These are phyloP conservation scores for Simplicillium sp. DNA, from an alignment of 2,329 filamentous ascomycete species.

Conservation along the genomic window DNA sequence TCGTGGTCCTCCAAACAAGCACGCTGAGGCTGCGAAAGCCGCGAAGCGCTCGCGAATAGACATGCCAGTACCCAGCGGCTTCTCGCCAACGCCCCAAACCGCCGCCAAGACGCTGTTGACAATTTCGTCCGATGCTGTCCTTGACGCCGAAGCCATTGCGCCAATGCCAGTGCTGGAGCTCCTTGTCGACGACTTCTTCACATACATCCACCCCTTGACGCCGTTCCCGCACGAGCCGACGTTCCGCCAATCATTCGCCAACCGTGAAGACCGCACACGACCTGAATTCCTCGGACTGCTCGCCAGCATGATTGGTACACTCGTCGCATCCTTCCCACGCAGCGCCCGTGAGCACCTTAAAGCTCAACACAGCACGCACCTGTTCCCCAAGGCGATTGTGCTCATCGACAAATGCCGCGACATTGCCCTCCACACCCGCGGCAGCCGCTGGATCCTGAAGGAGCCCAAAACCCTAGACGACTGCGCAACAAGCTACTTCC, in stretches of 20 bases:
- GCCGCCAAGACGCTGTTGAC: conserved; percentile 40
- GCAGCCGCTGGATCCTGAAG: conserved; percentile 39
- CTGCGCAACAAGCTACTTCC: conserved; percentile 66
- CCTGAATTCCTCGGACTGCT: conserved; percentile 61
- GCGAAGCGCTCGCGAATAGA: conserved; percentile 38
- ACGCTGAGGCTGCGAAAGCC: conserved; percentile 44
- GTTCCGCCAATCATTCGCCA: conserved; percentile 59
- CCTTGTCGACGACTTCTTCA: conserved; percentile 74
- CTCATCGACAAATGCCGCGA: conserved; percentile 63
- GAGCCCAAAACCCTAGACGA: conserved; percentile 40
- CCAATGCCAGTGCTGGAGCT: conserved; percentile 58
- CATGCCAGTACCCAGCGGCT: conserved; percentile 11
- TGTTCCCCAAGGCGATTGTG: conserved; percentile 59
- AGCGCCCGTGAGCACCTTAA: conserved; percentile 63
- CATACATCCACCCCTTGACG: conserved; percentile 67
- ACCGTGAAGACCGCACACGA: conserved; percentile 56
- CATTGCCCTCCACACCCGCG: conserved; percentile 58
- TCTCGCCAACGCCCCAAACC: conserved; percentile 34
- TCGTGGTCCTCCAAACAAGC: conserved; percentile 49
- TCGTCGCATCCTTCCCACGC: conserved; percentile 70
- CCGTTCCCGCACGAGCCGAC: conserved; percentile 74
- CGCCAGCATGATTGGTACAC: conserved; percentile 62
- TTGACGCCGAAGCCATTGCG: conserved; percentile 61
- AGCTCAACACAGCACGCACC: conserved; percentile 48
- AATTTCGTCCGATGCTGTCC: conserved; percentile 26